phyloP scores from a whole-genome alignment of 768 basidiomycete genomes.

The Kwoniella mangroviensis region DNA sequence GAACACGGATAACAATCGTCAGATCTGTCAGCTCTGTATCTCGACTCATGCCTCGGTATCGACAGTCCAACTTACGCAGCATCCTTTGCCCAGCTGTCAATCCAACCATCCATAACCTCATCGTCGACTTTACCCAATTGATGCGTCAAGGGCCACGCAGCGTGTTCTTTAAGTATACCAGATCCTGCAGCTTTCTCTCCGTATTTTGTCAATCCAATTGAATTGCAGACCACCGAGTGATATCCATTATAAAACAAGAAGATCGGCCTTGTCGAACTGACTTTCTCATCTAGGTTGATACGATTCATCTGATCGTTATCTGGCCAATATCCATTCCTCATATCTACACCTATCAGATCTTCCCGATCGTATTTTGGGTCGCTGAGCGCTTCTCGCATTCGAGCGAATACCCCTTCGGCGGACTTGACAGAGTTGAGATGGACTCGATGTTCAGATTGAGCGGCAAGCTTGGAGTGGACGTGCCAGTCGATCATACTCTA shows the following conservation, averaged over 20 bases:
- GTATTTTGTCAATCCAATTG: conserved; percentile 18
- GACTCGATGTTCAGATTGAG: background rate
- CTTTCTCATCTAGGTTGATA: conserved; percentile 14
- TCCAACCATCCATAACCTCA: background rate
- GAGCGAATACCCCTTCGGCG: background rate
- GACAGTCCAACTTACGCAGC: background rate
- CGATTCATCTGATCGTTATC: conserved; percentile 28
- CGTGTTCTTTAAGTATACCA: conserved; percentile 5
- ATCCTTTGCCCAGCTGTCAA: background rate
- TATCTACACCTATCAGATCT: conserved; percentile 12
- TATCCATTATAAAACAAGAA: conserved; percentile 38
- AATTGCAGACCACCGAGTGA: conserved; percentile 38
- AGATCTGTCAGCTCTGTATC: background rate
- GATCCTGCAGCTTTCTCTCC: conserved; percentile 5
- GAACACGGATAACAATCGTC: background rate
- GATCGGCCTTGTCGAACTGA: conserved; percentile 27
- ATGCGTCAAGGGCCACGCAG: background rate
- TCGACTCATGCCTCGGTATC: background rate
- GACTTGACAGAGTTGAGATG: background rate
- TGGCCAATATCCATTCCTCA: conserved; percentile 32
- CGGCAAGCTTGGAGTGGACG: conserved; percentile 1
- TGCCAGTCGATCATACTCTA: conserved; percentile 18
- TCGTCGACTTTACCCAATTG: background rate
- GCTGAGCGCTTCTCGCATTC: background rate
- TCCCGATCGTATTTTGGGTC: conserved; percentile 8